phyloP scores from a whole-genome alignment of 2,329 filamentous ascomycete genomes.

The Calonectria hawksworthii region DNA sequence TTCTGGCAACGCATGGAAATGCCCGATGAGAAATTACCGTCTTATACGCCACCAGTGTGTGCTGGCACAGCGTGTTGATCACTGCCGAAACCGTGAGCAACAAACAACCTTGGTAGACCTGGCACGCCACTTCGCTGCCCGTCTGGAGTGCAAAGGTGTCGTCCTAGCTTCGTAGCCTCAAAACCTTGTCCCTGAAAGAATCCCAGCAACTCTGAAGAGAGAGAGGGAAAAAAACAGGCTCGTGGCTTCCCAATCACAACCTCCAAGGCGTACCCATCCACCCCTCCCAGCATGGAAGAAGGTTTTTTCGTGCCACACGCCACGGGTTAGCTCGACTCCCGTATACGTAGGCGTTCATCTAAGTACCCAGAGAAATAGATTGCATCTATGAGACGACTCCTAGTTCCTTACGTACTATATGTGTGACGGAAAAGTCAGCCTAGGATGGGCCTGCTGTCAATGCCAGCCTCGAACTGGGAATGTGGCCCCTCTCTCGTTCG shows the following conservation, averaged over 20 bases:
- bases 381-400: neutral
- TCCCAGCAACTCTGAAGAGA: neutral
- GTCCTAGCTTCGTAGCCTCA: neutral
- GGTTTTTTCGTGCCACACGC: constrained; percentile 3
- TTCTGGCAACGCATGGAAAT: neutral
- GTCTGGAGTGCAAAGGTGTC: neutral
- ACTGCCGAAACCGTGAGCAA: constrained; percentile 21
- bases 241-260: neutral
- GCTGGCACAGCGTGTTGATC: constrained; percentile 20
- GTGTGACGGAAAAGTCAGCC: neutral
- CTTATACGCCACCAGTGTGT: constrained; percentile 13
- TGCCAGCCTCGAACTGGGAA: neutral
- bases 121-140: neutral
- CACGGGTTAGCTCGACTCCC: neutral
- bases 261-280: neutral
- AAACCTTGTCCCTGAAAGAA: neutral
- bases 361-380: neutral
- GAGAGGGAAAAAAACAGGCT: neutral
- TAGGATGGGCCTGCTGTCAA: neutral
- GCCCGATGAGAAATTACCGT: neutral
- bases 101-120: neutral
- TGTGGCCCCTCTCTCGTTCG: neutral
- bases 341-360: constrained; percentile 15
- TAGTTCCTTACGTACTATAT: neutral
- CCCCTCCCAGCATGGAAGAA: neutral